Base-by-base conservation (phyloP, 2,329 filamentous ascomycete genomes). In the Falciphora oryzae region DNA sequence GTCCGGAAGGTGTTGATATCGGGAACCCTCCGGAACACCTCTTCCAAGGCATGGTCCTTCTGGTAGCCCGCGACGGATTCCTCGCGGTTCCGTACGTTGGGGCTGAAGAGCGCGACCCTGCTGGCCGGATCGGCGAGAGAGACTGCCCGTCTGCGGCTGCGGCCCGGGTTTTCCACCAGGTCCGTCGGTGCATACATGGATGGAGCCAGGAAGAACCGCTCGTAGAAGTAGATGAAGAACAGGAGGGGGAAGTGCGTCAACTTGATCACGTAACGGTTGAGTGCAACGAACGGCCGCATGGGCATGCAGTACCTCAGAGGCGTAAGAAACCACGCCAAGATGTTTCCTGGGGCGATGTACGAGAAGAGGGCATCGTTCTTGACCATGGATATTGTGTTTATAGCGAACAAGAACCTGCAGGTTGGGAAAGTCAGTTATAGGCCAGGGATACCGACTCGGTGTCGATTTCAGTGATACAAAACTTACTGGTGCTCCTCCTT, bases 321-420 rank as follows among this genome's bases (percentile, higher is more conserved):
- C 71, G 93, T 93, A 32, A 97, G 80, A 0, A 94, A 73, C 94
- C 93, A 98, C 1, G 92, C 93, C 67, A 97, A 84, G 35, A 97
- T 90, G 73, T 98, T 98, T 18, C 91, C 89, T 0, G 94, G 94
- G 1, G 94, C 91, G 66, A 97, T 86, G 73, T 97, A 97, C 4
- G 92, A 96, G 79, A 98, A 98, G 0, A 97, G 80, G 0, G 93
- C 91, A 74, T 98, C 94, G n/a, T 95, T 97, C 76, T 97, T 98
- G 69, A 97, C 94, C 91, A 97, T 96, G 5, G 92, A 96, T 62
- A 97, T 96, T 5, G 94, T 96, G 73, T 97, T 98, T 75, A 98
- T 93, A 0, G 94, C 94, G 72, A 98, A 97, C 2, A 97, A 78
- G 73, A 97, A 97, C 66, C 83, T 85, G 61, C 8, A 5, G 27